A percentile compares a stretch with the other conserved stretches of the same genome.
Conservation (phyloP, 192 early-diverging fungal species). For the Gryganskiella cystojenkinii region DNA sequence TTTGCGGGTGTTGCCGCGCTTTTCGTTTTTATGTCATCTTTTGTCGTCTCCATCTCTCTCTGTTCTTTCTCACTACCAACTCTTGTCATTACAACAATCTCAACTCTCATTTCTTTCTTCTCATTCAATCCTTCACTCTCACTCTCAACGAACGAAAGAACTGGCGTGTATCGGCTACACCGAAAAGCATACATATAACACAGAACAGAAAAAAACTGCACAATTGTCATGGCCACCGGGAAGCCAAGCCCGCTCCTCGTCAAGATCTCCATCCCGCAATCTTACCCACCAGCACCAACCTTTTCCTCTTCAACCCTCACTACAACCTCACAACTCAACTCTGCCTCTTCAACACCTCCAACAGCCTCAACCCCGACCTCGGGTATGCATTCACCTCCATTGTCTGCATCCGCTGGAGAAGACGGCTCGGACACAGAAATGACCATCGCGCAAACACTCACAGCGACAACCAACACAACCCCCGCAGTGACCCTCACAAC, state of each 20-base stretch:
- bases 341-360: not conserved
- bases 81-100: not conserved
- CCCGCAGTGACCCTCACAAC: not conserved
- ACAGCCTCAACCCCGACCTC: constrained; percentile 25
- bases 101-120: not conserved
- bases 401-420: constrained; percentile 25
- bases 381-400: constrained; percentile 43
- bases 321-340: not conserved
- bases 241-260: constrained; percentile 9
- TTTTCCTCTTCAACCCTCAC: not conserved
- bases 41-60: not conserved
- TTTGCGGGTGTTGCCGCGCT: too few species aligned
- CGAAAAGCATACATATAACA: too few species aligned
- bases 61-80: not conserved
- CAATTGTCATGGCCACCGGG: constrained; percentile 10
- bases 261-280: not conserved
- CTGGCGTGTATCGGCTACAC: too few species aligned
- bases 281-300: not conserved
- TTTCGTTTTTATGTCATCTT: not conserved
- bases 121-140: not conserved
- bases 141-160: too few species aligned
- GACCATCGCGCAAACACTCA: constrained; percentile 1
- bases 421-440: constrained; percentile 9
- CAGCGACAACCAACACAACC: constrained; percentile 1
- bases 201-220: too few species aligned